A percentile compares a stretch with the other conserved stretches of the same genome.
Conservation (phyloP, 768 basidiomycete genomes). For the Fomitopsis serialis region DNA sequence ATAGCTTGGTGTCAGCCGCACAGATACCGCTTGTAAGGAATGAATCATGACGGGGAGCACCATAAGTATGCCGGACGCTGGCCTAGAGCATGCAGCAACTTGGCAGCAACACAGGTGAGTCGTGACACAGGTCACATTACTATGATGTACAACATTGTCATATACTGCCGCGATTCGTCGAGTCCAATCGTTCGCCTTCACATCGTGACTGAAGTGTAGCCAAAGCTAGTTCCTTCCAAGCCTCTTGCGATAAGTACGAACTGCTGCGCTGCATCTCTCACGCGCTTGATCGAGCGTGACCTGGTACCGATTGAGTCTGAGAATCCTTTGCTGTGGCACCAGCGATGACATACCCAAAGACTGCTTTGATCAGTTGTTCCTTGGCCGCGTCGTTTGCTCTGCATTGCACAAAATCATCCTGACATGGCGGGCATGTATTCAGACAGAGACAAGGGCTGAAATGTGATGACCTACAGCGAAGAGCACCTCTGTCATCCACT, state of each 20-base stretch:
- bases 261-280: constrained; percentile 80
- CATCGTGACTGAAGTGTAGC: constrained; percentile 50
- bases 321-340: neutral
- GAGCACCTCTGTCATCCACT: constrained; percentile 73
- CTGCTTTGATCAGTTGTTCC: constrained; percentile 68
- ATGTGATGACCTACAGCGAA: constrained; percentile 43
- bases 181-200: constrained; percentile 1
- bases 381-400: constrained; percentile 74
- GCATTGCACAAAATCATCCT: constrained; percentile 73
- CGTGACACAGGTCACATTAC: too few relatives aligned
- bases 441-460: neutral
- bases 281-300: constrained; percentile 66
- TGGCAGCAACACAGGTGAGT: too few relatives aligned
- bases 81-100: too few relatives aligned
- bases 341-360: constrained; percentile 48
- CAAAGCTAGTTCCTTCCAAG: constrained; percentile 80
- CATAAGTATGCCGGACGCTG: too few relatives aligned
- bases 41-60: too few relatives aligned
- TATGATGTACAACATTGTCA: neutral
- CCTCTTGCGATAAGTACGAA: constrained; percentile 84
- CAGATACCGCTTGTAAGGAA: too few relatives aligned
- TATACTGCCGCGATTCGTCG: neutral
- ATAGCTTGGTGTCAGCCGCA: too few relatives aligned
- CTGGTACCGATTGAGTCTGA: constrained; percentile 28
- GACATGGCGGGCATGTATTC: neutral